Evolutionary conservation across 306 rosid species (phyloP).

Genomic region (Lathyrus oleraceus): DNA sequence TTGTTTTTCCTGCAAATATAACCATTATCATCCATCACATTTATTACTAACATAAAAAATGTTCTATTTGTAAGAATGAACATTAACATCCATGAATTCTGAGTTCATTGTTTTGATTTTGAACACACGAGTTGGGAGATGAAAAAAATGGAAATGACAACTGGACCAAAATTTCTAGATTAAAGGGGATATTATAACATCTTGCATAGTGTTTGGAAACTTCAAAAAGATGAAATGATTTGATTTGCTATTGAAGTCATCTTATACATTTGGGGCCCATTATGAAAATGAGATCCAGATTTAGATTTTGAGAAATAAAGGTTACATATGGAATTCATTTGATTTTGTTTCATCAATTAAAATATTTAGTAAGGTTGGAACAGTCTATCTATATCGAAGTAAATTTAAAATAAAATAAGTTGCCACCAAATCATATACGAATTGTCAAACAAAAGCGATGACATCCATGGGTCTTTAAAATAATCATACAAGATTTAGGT

Average conservation of each 20-base stretch:
- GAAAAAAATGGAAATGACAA: constrained; percentile 11
- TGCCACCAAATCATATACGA: background rate
- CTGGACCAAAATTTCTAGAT: background rate
- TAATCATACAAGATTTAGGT: background rate
- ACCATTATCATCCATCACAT: constrained; percentile 11
- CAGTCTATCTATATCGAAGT: background rate
- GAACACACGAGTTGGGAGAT: background rate
- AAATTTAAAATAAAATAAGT: constrained; percentile 12
- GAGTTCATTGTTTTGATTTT: background rate
- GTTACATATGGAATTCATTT: background rate
- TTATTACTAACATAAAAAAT: constrained; percentile 29
- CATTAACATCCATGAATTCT: constrained; percentile 1
- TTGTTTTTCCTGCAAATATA: constrained; percentile 67
- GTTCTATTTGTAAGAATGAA: background rate
- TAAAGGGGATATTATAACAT: background rate
- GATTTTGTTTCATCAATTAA: constrained; percentile 1
- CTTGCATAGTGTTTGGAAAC: background rate
- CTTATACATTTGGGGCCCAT: background rate
- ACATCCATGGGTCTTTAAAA: background rate
- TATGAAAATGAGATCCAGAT: background rate
- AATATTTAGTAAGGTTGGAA: background rate
- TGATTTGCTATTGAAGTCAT: constrained; percentile 5
- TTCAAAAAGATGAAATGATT: constrained; percentile 1
- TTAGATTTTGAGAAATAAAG: background rate
- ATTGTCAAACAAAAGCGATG: constrained; percentile 5